phyloP scores from a whole-genome alignment of 1,284 basidiomycete genomes.

The Leccinum proximum region DNA sequence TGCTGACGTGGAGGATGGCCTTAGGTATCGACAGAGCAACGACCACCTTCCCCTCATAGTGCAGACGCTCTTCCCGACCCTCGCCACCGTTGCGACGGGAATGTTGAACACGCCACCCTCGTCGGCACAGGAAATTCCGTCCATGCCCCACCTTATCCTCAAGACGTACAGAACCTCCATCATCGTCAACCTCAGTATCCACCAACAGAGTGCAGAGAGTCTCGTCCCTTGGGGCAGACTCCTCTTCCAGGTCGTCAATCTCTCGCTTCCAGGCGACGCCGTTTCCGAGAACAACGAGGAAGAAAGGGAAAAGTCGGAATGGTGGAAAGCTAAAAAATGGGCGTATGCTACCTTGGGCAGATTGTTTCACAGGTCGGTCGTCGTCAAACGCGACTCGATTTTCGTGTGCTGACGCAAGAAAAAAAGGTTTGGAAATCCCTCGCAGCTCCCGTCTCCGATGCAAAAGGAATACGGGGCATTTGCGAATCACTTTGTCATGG shows the following conservation, averaged over 20 bases:
- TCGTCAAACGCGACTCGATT: neutral
- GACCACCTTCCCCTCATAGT: constrained; percentile 60
- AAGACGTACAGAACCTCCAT: constrained; percentile 84
- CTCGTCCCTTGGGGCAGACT: constrained; percentile 84
- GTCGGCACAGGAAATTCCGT: constrained; percentile 63
- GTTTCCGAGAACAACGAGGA: constrained; percentile 66
- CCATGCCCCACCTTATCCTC: constrained; percentile 77
- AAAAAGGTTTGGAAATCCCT: constrained; percentile 76
- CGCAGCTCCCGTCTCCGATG: constrained; percentile 73
- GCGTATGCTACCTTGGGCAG: constrained; percentile 73
- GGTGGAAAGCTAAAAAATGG: constrained; percentile 93
- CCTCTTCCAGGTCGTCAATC: constrained; percentile 73
- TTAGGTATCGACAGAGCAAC: constrained; percentile 63
- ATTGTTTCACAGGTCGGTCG: constrained; percentile 66
- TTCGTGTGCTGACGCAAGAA: constrained; percentile 8
- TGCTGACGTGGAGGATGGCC: neutral
- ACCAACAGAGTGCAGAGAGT: constrained; percentile 72
- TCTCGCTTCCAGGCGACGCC: constrained; percentile 60
- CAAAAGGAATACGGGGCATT: constrained; percentile 69
- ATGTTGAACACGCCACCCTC: constrained; percentile 61
- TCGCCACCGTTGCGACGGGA: constrained; percentile 65
- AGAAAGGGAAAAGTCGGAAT: constrained; percentile 72
- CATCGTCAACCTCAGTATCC: constrained; percentile 62
- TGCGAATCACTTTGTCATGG: constrained; percentile 72
- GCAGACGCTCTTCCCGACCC: constrained; percentile 64